Base-by-base conservation (phyloP, 805 yeast species). In the Metschnikowia vanudenii region DNA sequence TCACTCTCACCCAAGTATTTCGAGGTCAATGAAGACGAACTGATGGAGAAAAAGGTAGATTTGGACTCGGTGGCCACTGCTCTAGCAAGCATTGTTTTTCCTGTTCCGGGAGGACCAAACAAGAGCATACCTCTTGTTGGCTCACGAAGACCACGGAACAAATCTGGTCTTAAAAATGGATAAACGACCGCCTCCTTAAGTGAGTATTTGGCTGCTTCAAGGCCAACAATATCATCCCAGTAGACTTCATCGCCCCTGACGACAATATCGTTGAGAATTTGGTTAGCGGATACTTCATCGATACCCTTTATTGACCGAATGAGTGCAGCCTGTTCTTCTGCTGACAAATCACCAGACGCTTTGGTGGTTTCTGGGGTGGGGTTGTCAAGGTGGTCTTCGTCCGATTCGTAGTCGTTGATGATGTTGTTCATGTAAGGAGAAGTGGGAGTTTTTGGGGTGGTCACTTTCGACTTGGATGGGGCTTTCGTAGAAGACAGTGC, bases 91-190 rank as follows among this genome's bases (percentile, higher is more conserved):
- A 92, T 91, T 1, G 97, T 91, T 61, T 94, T 92, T 46, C 98
- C 98, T 0, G 98, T 92, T n/a, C 99, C 99, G 0, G 98, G 97
- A 2, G 99, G 98, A 0, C 99, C 99, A 71, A 90, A 92, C 35
- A 92, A 68, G 17, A 92, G 73, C 96, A 94, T 89, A n/a, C 98
- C 98, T 48, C 96, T 71, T 0, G 96, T 91, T 0, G 98, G 98
- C 67, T 91, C 97, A 55, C 97, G 75, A 43, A 92, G 69, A 0
- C 97, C 98, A 49, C 81, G 79, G 62, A 92, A 94, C 47, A 92
- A 73, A 66, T 92, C 98, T 0, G 98, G 99, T 42, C 98, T 76
- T 53, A 94, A 67, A 60, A 92, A 91, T 19, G 99, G 99, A 63
- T 91, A 92, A 12, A 92, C 97, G 3, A 94, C 97, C 0, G 97